Conservation (phyloP, 306 rosid species). For the Calophaca sinica region DNA sequence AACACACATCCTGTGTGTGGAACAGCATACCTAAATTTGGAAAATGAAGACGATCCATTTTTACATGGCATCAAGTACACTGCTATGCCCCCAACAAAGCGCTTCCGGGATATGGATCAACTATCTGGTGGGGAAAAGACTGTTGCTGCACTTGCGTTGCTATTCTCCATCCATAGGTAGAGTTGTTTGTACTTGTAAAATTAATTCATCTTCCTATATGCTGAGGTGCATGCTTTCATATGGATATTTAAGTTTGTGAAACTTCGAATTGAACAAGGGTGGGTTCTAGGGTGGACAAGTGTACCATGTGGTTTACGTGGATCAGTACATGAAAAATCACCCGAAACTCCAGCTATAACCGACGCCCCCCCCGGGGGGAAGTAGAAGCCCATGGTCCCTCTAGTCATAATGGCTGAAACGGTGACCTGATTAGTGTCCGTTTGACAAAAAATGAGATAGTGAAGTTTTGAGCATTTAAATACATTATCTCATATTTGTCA, state of each 20-base stretch:
- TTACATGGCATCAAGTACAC: slow-evolving; percentile 95
- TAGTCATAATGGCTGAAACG: no score
- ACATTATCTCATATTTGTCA: no score
- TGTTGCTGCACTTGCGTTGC: slow-evolving; percentile 95
- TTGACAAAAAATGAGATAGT: no score
- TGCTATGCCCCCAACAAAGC: slow-evolving; percentile 99
- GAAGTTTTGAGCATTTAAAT: no score
- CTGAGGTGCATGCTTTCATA: background rate
- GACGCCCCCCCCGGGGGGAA: no score
- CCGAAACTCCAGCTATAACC: no score
- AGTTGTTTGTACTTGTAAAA: slow-evolving; percentile 19
- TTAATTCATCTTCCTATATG: background rate
- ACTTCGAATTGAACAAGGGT: background rate
- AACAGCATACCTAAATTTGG: slow-evolving; percentile 89
- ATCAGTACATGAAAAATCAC: no score
- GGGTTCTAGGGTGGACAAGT: no score
- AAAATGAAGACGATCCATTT: slow-evolving; percentile 97
- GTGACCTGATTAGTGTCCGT: no score
- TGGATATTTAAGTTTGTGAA: background rate
- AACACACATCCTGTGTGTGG: slow-evolving; percentile 94
- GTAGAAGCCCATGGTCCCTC: no score
- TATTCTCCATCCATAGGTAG: slow-evolving; percentile 95
- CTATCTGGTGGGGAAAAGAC: slow-evolving; percentile 99
- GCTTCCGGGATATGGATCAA: slow-evolving; percentile 98
- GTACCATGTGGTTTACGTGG: no score